These are phyloP conservation scores for Urtica urens DNA, from an alignment of 306 rosid species.

Conservation along the genomic window DNA sequence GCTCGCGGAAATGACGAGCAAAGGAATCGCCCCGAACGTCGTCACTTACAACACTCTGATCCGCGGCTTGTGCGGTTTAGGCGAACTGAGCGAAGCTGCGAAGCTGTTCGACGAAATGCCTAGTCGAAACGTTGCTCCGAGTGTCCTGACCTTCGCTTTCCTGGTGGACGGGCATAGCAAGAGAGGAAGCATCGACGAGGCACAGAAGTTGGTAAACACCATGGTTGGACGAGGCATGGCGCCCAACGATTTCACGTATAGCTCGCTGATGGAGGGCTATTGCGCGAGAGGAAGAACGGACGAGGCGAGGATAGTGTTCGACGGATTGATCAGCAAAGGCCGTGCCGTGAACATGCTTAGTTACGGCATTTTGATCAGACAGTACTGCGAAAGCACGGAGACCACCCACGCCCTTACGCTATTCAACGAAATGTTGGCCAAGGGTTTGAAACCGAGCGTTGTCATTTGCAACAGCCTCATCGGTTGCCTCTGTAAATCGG, in stretches of 20 bases:
- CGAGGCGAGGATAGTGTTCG: conserved; percentile 22
- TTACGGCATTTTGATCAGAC: neutral
- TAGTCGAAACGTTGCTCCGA: conserved; percentile 11
- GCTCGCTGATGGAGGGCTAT: conserved; percentile 29
- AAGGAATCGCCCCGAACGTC: conserved; percentile 22
- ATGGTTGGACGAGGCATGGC: conserved; percentile 8
- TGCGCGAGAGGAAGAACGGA: conserved; percentile 2
- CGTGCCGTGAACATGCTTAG: neutral
- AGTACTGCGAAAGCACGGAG: neutral
- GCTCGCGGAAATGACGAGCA: conserved; percentile 11
- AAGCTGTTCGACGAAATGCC: conserved; percentile 28
- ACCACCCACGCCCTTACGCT: no score
- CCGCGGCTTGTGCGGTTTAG: conserved; percentile 20
- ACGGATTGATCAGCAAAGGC: conserved; percentile 4
- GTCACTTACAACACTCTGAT: neutral
- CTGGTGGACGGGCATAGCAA: neutral
- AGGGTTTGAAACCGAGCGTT: neutral
- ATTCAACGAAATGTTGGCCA: no score
- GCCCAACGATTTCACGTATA: conserved; percentile 19
- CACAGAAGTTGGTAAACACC: neutral
- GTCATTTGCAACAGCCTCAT: neutral
- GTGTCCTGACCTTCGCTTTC: conserved; percentile 8
- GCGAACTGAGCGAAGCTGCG: conserved; percentile 20
- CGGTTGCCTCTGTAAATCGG: neutral
- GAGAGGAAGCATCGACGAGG: neutral